Percentiles rank a stretch among this genome's conserved stretches.
Conservation (phyloP, 768 basidiomycete species). For the Dioszegia aurantiaca region DNA sequence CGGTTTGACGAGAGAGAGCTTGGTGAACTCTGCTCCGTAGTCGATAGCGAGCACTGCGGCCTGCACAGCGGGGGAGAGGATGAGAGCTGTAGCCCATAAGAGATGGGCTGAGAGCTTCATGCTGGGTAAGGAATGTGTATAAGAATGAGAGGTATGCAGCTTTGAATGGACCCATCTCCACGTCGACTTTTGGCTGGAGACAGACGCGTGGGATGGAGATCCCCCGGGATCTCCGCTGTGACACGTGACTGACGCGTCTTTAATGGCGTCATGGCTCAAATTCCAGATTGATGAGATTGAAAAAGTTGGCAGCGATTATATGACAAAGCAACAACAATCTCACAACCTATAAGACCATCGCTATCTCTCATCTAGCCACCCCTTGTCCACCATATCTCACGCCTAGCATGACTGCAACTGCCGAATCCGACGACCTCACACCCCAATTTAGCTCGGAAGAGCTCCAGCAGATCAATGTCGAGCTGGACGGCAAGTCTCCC, state of each 20-base stretch:
- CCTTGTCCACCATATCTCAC: not conserved
- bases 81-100: conserved; percentile 15
- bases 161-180: conserved; percentile 4
- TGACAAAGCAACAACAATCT: too few relatives aligned
- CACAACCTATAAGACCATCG: too few relatives aligned
- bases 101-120: conserved; percentile 7
- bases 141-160: not conserved
- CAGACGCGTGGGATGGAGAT: too few relatives aligned
- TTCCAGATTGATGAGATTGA: too few relatives aligned
- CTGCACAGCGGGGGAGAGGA: conserved; percentile 37
- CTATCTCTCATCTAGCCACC: too few relatives aligned
- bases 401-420: conserved; percentile 6
- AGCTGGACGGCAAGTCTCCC: conserved; percentile 70
- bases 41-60: conserved; percentile 84
- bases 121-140: not conserved
- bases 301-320: too few relatives aligned
- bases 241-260: not conserved
- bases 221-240: too few relatives aligned
- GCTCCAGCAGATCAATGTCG: conserved; percentile 67
- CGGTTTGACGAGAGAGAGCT: conserved; percentile 91
- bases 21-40: conserved; percentile 97
- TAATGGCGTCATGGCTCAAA: too few relatives aligned
- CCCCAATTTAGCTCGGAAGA: conserved; percentile 53
- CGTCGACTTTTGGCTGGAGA: conserved; percentile 5
- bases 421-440: conserved; percentile 24